These are phyloP conservation scores for Noccaea bulbosa DNA, from an alignment of 345 rosid species.

Conservation along the genomic window DNA sequence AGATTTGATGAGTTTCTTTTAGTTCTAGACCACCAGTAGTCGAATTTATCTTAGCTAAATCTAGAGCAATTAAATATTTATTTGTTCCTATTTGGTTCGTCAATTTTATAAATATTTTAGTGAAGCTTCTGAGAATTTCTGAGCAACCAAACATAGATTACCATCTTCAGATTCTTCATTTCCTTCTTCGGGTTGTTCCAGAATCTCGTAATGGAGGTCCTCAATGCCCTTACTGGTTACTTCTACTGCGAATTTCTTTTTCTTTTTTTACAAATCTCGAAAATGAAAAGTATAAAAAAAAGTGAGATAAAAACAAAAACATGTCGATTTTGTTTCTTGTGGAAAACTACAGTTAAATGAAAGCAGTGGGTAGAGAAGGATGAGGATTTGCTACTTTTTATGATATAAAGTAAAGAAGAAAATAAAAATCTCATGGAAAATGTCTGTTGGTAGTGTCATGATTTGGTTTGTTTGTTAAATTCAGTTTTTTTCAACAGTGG, in stretches of 20 bases:
- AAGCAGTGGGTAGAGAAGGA: slow-evolving; percentile 41
- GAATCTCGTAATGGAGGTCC: slow-evolving; percentile 24
- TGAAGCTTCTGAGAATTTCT: slow-evolving; percentile 20
- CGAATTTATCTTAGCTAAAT: slow-evolving; percentile 5
- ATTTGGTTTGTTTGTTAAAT: slow-evolving; percentile 51
- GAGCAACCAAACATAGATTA: slow-evolving; percentile 1
- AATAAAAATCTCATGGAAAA: slow-evolving; percentile 26
- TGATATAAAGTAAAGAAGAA: slow-evolving; percentile 24
- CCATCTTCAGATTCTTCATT: neutral
- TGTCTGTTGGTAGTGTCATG: slow-evolving; percentile 51
- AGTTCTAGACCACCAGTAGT: neutral
- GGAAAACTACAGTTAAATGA: slow-evolving; percentile 36
- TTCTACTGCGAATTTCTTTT: neutral
- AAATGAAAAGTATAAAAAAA: too few species aligned
- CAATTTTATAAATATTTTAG: slow-evolving; percentile 34
- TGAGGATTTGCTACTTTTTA: slow-evolving; percentile 42
- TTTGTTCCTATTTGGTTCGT: neutral
- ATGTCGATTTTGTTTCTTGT: slow-evolving; percentile 8
- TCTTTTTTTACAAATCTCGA: neutral
- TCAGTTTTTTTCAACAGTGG: slow-evolving; percentile 30
- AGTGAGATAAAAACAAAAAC: slow-evolving; percentile 16
- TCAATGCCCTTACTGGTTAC: slow-evolving; percentile 15
- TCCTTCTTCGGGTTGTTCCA: slow-evolving; percentile 27
- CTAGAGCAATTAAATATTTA: neutral
- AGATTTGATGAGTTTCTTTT: neutral